A percentile compares a stretch with the other conserved stretches of the same genome.
These are phyloP conservation scores for Acacia concinna DNA, from an alignment of 331 rosid species.

Conservation along the genomic window DNA sequence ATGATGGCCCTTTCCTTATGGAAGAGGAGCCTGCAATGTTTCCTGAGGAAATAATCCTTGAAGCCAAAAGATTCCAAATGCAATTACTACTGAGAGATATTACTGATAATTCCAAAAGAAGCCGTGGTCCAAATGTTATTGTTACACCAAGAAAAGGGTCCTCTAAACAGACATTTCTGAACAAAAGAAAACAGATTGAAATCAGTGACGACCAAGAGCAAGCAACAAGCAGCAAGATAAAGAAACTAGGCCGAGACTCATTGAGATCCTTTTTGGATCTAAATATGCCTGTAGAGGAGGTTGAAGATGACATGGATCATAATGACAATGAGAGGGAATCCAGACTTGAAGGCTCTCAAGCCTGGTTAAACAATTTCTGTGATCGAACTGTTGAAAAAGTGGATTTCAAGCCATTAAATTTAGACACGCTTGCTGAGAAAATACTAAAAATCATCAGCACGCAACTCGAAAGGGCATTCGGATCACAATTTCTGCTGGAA, in stretches of 20 bases:
- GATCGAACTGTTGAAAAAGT: constrained; percentile 54
- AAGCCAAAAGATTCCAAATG: constrained; percentile 76
- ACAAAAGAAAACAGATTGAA: constrained; percentile 68
- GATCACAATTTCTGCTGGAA: constrained; percentile 51
- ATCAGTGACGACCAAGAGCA: constrained; percentile 38
- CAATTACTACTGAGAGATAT: constrained; percentile 39
- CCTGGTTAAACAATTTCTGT: constrained; percentile 68
- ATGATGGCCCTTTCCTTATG: constrained; percentile 14
- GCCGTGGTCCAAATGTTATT: constrained; percentile 43
- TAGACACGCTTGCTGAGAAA: constrained; percentile 60
- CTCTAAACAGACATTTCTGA: constrained; percentile 30
- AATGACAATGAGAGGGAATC: constrained; percentile 36
- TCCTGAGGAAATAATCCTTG: constrained; percentile 65
- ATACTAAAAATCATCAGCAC: constrained; percentile 45
- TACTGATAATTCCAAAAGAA: constrained; percentile 37
- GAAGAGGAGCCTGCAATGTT: constrained; percentile 42
- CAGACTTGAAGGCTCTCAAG: constrained; percentile 47
- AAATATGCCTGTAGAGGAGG: constrained; percentile 70
- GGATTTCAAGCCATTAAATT: constrained; percentile 62
- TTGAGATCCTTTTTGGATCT: constrained; percentile 58
- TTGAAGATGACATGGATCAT: constrained; percentile 38
- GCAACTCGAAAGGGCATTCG: constrained; percentile 48
- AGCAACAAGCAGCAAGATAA: constrained; percentile 37
- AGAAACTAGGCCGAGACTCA: constrained; percentile 40
- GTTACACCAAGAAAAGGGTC: constrained; percentile 42